A percentile compares a stretch with the other conserved stretches of the same genome.
phyloP scores from a whole-genome alignment of 139 green algal genomes.

The Nannochloris sp. region DNA sequence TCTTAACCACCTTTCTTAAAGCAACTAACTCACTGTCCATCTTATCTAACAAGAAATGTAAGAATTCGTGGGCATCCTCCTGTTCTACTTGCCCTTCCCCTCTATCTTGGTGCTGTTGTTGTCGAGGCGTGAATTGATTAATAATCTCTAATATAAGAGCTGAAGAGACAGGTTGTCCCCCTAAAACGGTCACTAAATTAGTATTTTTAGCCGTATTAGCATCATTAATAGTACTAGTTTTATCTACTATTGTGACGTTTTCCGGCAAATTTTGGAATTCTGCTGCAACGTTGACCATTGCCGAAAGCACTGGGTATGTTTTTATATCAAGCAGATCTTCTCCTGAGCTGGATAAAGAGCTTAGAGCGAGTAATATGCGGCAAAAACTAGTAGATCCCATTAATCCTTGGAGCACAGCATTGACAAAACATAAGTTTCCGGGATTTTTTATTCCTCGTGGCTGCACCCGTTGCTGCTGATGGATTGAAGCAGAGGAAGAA shows the following conservation, averaged over 20 bases:
- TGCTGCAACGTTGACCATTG: constrained; percentile 36
- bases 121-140: constrained; percentile 41
- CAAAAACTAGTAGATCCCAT: constrained; percentile 59
- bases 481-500: no score
- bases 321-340: no score
- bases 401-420: constrained; percentile 66
- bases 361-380: no score
- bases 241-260: neutral
- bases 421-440: constrained; percentile 80
- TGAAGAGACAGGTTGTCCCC: constrained; percentile 42
- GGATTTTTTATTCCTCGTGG: constrained; percentile 67
- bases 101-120: neutral
- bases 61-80: constrained; percentile 79
- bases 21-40: constrained; percentile 62
- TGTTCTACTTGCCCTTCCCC: constrained; percentile 54
- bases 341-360: no score
- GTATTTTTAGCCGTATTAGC: neutral
- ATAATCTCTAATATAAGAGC: constrained; percentile 54
- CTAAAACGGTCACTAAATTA: constrained; percentile 18
- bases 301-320: constrained; percentile 41
- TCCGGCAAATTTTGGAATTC: constrained; percentile 29
- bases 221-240: neutral
- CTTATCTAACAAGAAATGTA: constrained; percentile 60
- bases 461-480: constrained; percentile 6
- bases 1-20: neutral